These are phyloP conservation scores for Trichoderma polysporum DNA, from an alignment of 2,329 filamentous ascomycete species.

Conservation along the genomic window DNA sequence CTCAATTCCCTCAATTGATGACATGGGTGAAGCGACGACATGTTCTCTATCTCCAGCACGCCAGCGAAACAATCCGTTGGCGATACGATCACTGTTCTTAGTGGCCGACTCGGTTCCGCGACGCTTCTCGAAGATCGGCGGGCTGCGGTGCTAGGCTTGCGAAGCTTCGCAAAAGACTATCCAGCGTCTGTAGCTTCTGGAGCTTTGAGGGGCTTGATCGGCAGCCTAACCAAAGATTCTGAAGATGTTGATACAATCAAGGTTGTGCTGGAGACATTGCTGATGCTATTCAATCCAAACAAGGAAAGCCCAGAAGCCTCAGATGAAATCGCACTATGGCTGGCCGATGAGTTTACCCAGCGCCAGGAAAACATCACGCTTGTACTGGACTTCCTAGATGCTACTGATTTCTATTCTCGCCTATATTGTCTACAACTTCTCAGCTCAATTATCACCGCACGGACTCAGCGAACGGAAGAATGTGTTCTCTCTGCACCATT, in stretches of 20 bases:
- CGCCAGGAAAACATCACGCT: constrained; percentile 94
- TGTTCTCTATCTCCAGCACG: constrained; percentile 67
- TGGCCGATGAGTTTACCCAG: constrained; percentile 97
- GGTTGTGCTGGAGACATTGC: constrained; percentile 87
- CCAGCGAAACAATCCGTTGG: constrained; percentile 95
- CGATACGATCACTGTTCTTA: constrained; percentile 89
- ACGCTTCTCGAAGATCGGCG: constrained; percentile 93
- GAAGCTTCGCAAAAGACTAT: constrained; percentile 95
- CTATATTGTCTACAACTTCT: constrained; percentile 90
- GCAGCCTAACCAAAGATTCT: constrained; percentile 78
- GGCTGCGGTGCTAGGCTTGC: constrained; percentile 85
- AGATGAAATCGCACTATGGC: constrained; percentile 92
- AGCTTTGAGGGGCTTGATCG: constrained; percentile 84
- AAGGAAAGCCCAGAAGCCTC: constrained; percentile 82
- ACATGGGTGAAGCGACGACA: constrained; percentile 31
- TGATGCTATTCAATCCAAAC: constrained; percentile 82
- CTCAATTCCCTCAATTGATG: background rate
- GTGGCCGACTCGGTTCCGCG: constrained; percentile 81
- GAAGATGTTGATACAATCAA: constrained; percentile 97
- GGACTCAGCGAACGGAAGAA: constrained; percentile 90
- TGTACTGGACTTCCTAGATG: constrained; percentile 84
- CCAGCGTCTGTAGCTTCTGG: constrained; percentile 94
- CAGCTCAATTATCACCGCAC: constrained; percentile 77
- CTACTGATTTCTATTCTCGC: constrained; percentile 83
- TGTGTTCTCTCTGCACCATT: constrained; percentile 87